Conservation (phyloP, 2,329 filamentous ascomycete genomes). For the Aspergillus pseudonomiae region DNA sequence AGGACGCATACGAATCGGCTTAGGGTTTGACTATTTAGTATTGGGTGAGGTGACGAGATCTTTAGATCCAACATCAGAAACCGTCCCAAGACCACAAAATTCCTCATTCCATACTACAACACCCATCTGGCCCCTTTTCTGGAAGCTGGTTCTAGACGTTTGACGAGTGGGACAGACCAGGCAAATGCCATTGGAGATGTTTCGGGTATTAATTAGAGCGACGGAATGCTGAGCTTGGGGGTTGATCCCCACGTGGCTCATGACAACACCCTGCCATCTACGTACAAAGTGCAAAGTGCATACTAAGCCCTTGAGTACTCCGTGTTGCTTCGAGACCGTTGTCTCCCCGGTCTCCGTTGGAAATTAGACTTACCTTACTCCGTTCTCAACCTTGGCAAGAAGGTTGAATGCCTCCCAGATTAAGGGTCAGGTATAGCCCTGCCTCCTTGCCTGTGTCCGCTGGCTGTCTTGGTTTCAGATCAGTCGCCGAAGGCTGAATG, state of each 20-base stretch:
- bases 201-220: background rate
- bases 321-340: background rate
- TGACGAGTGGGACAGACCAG: background rate
- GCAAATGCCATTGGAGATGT: background rate
- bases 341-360: background rate
- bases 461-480: background rate
- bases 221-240: background rate
- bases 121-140: background rate
- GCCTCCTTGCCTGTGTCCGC: background rate
- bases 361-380: background rate
- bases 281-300: background rate
- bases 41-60: too few species aligned
- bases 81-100: background rate
- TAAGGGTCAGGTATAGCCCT: background rate
- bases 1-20: background rate
- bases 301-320: background rate
- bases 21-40: background rate
- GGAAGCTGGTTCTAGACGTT: background rate
- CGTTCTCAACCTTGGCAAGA: background rate
- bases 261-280: background rate
- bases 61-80: background rate
- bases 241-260: background rate
- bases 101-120: background rate
- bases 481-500: background rate
- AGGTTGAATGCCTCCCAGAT: background rate